phyloP scores from a whole-genome alignment of 805 yeast species.

The Ogataea trehaloabstinens region DNA sequence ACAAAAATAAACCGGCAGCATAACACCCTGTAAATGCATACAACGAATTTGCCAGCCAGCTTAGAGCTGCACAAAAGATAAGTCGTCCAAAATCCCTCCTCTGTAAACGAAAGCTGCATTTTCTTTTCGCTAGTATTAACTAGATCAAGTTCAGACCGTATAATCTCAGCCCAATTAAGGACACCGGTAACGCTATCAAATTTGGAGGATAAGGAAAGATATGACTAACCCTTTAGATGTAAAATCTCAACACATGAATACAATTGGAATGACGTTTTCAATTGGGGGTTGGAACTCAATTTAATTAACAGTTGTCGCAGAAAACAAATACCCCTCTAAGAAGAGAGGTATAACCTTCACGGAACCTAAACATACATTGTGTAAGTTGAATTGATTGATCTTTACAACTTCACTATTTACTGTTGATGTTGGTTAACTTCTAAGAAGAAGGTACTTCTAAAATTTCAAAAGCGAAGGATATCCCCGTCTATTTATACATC shows the following conservation, averaged over 20 bases:
- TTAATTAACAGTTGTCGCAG: slow-evolving; percentile 4
- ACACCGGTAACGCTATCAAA: slow-evolving; percentile 28
- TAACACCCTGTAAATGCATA: background rate
- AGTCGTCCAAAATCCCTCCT: slow-evolving; percentile 1
- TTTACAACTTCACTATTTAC: too few species aligned
- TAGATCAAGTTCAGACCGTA: slow-evolving; percentile 44
- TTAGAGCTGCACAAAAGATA: too few species aligned
- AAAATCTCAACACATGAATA: too few species aligned
- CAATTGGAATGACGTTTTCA: background rate
- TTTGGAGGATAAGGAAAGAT: slow-evolving; percentile 2
- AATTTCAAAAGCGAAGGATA: too few species aligned
- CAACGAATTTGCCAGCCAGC: too few species aligned
- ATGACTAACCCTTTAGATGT: slow-evolving; percentile 13
- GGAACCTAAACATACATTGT: background rate
- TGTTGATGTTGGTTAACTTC: too few species aligned
- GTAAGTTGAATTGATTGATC: background rate
- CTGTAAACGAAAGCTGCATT: slow-evolving; percentile 24
- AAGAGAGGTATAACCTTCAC: background rate
- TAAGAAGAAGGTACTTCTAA: too few species aligned
- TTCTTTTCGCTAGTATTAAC: slow-evolving; percentile 43
- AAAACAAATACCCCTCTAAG: slow-evolving; percentile 1
- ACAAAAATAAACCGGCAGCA: background rate
- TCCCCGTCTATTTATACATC: too few species aligned
- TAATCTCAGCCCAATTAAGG: slow-evolving; percentile 35
- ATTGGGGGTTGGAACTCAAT: slow-evolving; percentile 5